Percentiles rank a stretch among this genome's conserved stretches.
phyloP scores from a whole-genome alignment of 1,139 yeast genomes.

The Geotrichum siamense region DNA sequence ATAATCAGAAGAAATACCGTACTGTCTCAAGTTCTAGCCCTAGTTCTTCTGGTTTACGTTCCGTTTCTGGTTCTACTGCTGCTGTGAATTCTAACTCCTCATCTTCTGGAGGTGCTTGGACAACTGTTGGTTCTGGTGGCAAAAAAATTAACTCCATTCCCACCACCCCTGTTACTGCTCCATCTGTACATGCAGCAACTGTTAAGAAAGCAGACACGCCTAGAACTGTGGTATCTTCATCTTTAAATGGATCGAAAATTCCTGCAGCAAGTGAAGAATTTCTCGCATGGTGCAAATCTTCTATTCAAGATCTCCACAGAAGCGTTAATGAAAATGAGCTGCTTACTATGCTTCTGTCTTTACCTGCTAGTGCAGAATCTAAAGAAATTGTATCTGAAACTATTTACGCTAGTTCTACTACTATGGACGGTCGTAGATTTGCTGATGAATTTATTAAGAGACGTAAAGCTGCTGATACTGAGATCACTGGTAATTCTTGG shows the following conservation, averaged over 20 bases:
- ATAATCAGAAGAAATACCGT: conserved; percentile 17
- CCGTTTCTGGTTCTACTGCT: conserved; percentile 22
- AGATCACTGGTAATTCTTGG: conserved; percentile 30
- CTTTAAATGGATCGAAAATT: conserved; percentile 25
- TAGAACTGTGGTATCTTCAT: conserved; percentile 29
- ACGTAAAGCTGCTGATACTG: conserved; percentile 53
- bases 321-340: conserved; percentile 60
- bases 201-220: conserved; percentile 32
- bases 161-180: conserved; percentile 22
- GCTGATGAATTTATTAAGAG: conserved; percentile 83
- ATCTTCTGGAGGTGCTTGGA: conserved; percentile 34
- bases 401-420: conserved; percentile 79
- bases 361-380: conserved; percentile 69
- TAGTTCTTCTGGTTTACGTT: conserved; percentile 4
- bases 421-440: conserved; percentile 92
- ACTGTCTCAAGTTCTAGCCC: conserved; percentile 17
- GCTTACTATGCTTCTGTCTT: conserved; percentile 67
- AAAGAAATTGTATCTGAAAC: conserved; percentile 87
- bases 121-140: conserved; percentile 35
- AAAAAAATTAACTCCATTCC: conserved; percentile 26
- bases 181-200: conserved; percentile 24
- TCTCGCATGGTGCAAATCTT: conserved; percentile 73
- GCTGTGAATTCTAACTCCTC: conserved; percentile 23
- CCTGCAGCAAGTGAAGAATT: conserved; percentile 49
- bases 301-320: conserved; percentile 60